Evolutionary conservation across 2,329 filamentous ascomycete species (phyloP).

Genomic region (Fusarium sp.): DNA sequence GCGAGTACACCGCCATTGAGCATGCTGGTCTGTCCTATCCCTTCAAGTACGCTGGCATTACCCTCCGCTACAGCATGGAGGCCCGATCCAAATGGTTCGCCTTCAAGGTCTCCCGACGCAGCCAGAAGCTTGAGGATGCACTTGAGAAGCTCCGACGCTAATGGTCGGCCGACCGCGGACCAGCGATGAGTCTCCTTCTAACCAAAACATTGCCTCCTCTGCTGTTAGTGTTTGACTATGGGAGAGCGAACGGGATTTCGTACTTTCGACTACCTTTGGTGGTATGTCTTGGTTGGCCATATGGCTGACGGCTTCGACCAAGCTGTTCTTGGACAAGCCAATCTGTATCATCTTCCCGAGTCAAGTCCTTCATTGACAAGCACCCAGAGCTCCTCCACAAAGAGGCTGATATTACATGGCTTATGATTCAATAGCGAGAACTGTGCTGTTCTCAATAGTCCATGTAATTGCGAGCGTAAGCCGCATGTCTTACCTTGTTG

Average conservation of each 20-base stretch:
- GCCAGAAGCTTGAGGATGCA: conserved; percentile 5
- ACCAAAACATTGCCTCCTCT: too few relatives aligned
- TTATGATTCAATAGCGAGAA: too few relatives aligned
- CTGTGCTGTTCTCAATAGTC: too few relatives aligned
- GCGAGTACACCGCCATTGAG: not conserved
- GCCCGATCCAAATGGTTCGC: not conserved
- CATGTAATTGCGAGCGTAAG: too few relatives aligned
- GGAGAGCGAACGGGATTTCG: too few relatives aligned
- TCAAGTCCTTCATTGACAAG: conserved; percentile 59
- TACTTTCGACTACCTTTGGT: too few relatives aligned
- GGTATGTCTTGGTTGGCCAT: not conserved
- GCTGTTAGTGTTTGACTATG: too few relatives aligned
- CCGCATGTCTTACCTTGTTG: too few relatives aligned
- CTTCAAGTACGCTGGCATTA: not conserved
- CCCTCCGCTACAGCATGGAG: not conserved
- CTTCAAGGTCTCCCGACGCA: not conserved
- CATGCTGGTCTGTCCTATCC: not conserved
- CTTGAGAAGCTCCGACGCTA: conserved; percentile 24
- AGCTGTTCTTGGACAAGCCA: conserved; percentile 59
- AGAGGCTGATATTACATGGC: conserved; percentile 57
- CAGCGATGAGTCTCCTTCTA: too few relatives aligned
- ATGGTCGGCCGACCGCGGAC: too few relatives aligned
- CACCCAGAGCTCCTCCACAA: conserved; percentile 59
- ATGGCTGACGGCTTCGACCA: conserved; percentile 79
- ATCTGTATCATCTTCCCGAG: conserved; percentile 60